phyloP scores from a whole-genome alignment of 2,329 filamentous ascomycete species.

The Colletotrichum paranaense region DNA sequence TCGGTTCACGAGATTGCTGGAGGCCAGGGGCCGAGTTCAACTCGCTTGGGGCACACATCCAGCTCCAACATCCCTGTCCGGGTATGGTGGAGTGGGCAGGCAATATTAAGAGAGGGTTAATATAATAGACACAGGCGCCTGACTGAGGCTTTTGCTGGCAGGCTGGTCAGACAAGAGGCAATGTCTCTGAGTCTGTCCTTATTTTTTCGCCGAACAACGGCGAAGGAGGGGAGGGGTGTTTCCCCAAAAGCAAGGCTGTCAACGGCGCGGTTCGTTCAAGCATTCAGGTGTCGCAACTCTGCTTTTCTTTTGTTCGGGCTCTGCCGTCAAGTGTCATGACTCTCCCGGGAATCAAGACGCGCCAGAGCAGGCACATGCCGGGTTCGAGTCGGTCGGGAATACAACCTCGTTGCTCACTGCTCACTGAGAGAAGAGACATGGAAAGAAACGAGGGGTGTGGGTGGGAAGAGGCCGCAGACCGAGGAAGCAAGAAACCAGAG shows the following conservation, averaged over 20 bases:
- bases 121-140: slow-evolving; percentile 37
- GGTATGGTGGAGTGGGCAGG: slow-evolving; percentile 33
- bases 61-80: slow-evolving; percentile 33
- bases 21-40: slow-evolving; percentile 44
- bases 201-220: background rate
- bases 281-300: slow-evolving; percentile 13
- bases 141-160: slow-evolving; percentile 34
- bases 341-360: slow-evolving; percentile 20
- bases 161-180: slow-evolving; percentile 24
- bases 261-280: slow-evolving; percentile 31
- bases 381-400: background rate
- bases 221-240: slow-evolving; percentile 15
- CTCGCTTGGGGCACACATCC: slow-evolving; percentile 48
- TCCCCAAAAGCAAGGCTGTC: slow-evolving; percentile 19
- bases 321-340: slow-evolving; percentile 31
- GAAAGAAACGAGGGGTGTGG: slow-evolving; percentile 7
- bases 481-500: background rate
- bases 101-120: slow-evolving; percentile 35
- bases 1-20: slow-evolving; percentile 60
- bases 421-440: background rate
- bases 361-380: slow-evolving; percentile 16
- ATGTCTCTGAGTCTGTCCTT: slow-evolving; percentile 19
- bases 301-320: slow-evolving; percentile 18
- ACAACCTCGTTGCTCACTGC: too few relatives aligned
- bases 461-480: background rate